Evolutionary conservation across 1,284 basidiomycete genomes (phyloP).

Genomic region (Rhodotorula sp.): DNA sequence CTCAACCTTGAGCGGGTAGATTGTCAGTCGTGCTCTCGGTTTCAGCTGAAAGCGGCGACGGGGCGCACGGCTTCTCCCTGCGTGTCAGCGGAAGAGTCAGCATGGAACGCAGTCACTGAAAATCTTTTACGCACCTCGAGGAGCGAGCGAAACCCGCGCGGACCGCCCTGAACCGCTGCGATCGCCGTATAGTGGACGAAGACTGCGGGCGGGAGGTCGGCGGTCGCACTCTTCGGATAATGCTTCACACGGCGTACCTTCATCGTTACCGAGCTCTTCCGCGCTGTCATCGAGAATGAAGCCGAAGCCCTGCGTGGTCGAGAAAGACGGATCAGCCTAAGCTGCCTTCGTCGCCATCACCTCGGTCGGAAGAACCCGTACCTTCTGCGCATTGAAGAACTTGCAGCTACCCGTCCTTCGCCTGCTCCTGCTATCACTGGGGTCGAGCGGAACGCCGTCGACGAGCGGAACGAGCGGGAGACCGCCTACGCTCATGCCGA

Average conservation of each 20-base stretch:
- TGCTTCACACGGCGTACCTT: slow-evolving; percentile 1
- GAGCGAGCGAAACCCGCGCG: slow-evolving; percentile 19
- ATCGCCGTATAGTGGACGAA: slow-evolving; percentile 41
- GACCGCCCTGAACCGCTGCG: slow-evolving; percentile 17
- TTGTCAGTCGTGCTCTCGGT: background rate
- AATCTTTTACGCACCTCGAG: slow-evolving; percentile 14
- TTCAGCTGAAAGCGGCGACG: no score
- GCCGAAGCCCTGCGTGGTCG: slow-evolving; percentile 25
- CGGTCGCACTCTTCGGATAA: background rate
- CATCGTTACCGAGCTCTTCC: slow-evolving; percentile 25
- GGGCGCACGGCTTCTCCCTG: slow-evolving; percentile 26
- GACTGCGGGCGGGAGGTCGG: slow-evolving; percentile 4
- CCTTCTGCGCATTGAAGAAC: slow-evolving; percentile 39
- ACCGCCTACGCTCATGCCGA: background rate
- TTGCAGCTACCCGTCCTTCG: slow-evolving; percentile 24
- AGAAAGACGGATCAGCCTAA: background rate
- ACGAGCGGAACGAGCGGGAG: background rate
- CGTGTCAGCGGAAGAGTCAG: fast-evolving
- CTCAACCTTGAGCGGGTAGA: slow-evolving; percentile 9
- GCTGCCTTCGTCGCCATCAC: background rate
- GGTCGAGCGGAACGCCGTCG: background rate
- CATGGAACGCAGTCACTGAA: no score
- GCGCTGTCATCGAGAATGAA: slow-evolving; percentile 33
- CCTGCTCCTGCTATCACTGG: background rate
- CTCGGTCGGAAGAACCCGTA: background rate